These are phyloP conservation scores for Penicillium sp. DNA, from an alignment of 2,329 filamentous ascomycete species.

Conservation along the genomic window DNA sequence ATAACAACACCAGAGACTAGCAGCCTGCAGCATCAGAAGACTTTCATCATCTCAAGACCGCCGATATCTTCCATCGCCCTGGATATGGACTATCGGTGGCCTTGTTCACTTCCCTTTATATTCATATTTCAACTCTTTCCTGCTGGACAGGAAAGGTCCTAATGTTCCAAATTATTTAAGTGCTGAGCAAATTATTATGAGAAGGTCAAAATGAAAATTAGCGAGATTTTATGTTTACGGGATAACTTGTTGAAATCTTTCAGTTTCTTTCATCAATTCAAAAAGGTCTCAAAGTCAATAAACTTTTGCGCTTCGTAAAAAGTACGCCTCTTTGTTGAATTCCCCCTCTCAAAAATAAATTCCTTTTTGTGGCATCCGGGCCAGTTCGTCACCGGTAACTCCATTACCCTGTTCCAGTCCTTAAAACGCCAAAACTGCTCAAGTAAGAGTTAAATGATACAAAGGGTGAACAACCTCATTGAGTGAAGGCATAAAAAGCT, in stretches of 20 bases:
- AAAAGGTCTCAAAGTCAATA: no score
- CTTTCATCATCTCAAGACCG: not conserved
- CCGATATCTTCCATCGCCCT: not conserved
- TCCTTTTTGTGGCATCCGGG: not conserved
- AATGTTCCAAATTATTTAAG: not conserved
- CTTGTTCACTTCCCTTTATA: not conserved
- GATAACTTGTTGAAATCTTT: not conserved
- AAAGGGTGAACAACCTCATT: not conserved
- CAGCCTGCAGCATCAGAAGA: not conserved
- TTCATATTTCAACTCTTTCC: not conserved
- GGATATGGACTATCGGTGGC: not conserved
- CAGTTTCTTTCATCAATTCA: not conserved
- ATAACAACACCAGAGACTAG: not conserved
- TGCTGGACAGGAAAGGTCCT: not conserved
- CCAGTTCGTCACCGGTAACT: slow-evolving; percentile 3
- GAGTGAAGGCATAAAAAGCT: no score
- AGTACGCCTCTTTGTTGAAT: no score
- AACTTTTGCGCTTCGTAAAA: not conserved
- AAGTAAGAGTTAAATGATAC: not conserved
- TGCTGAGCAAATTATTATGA: not conserved
- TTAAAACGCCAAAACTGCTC: no score
- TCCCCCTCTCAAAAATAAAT: not conserved
- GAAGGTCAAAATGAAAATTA: not conserved
- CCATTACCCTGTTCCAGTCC: not conserved
- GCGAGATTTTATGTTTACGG: not conserved